Conservation (phyloP, 208 protist genomes). For the Balamuthia mandrillaris region DNA sequence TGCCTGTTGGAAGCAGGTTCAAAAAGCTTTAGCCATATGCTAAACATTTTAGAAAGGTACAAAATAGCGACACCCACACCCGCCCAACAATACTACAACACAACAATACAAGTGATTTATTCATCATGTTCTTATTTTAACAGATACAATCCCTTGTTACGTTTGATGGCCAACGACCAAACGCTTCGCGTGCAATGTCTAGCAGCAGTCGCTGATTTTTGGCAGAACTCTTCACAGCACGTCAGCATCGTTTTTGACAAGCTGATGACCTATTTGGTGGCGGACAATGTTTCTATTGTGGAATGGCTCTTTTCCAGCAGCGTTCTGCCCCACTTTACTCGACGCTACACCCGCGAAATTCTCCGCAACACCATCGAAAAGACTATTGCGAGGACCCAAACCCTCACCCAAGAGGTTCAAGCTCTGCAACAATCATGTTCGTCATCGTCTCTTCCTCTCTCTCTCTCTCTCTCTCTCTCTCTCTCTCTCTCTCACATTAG, state of each 20-base stretch:
- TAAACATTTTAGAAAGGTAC: conserved; percentile 13
- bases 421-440: neutral
- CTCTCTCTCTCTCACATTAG: too few relatives aligned
- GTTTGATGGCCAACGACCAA: neutral
- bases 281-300: neutral
- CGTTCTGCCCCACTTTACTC: neutral
- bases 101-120: neutral
- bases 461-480: neutral
- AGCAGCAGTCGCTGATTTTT: neutral
- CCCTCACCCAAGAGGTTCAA: neutral
- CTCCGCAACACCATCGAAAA: conserved; percentile 16
- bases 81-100: too few relatives aligned
- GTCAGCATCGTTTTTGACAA: conserved; percentile 4
- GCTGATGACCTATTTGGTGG: conserved; percentile 18
- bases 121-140: neutral
- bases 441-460: neutral
- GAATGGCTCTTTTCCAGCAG: neutral
- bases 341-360: neutral
- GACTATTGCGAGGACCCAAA: neutral
- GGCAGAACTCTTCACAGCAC: conserved; percentile 1
- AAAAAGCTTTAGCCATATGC: conserved; percentile 22
- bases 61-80: neutral
- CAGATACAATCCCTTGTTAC: conserved; percentile 17
- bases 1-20: neutral
- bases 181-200: neutral